Conservation (phyloP, 225 moss, liverwort and hornwort species). For the Sphagnum contortum region DNA sequence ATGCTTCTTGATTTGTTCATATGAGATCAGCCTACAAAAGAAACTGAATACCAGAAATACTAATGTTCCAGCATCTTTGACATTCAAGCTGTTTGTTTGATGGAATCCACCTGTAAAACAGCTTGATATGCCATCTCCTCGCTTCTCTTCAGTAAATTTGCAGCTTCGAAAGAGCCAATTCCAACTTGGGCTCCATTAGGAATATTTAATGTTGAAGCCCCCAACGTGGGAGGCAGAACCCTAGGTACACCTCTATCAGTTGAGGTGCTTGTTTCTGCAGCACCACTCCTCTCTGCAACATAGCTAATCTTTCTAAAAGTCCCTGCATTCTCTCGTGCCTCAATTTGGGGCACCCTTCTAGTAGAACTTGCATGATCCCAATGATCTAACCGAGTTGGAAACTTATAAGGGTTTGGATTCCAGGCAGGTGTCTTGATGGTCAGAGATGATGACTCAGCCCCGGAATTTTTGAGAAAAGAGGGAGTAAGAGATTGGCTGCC, state of each 20-base stretch:
- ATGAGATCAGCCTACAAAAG: neutral
- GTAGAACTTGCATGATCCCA: slow-evolving; percentile 25
- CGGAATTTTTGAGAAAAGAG: too few species aligned
- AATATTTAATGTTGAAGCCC: slow-evolving; percentile 23
- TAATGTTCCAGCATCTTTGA: too few species aligned
- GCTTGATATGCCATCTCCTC: slow-evolving; percentile 45
- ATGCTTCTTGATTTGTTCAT: neutral
- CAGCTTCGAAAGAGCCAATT: slow-evolving; percentile 30
- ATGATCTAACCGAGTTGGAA: slow-evolving; percentile 14
- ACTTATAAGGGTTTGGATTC: slow-evolving; percentile 16
- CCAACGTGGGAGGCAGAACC: slow-evolving; percentile 25
- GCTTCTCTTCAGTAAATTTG: slow-evolving; percentile 33
- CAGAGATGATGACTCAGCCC: too few species aligned
- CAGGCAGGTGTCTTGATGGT: slow-evolving; percentile 1
- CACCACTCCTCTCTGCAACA: slow-evolving; percentile 21
- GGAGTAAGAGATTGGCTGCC: too few species aligned
- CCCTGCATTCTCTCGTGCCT: neutral
- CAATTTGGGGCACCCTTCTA: slow-evolving; percentile 12
- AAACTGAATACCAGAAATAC: neutral
- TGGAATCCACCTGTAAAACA: slow-evolving; percentile 43
- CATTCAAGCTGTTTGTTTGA: too few species aligned
- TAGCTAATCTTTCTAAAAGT: slow-evolving; percentile 3
- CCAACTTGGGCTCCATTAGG: slow-evolving; percentile 20
- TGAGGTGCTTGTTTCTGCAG: slow-evolving; percentile 42
- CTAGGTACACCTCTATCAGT: slow-evolving; percentile 25